Conservation (phyloP, 2,329 filamentous ascomycete species). For the Aspergillus uvarum region DNA sequence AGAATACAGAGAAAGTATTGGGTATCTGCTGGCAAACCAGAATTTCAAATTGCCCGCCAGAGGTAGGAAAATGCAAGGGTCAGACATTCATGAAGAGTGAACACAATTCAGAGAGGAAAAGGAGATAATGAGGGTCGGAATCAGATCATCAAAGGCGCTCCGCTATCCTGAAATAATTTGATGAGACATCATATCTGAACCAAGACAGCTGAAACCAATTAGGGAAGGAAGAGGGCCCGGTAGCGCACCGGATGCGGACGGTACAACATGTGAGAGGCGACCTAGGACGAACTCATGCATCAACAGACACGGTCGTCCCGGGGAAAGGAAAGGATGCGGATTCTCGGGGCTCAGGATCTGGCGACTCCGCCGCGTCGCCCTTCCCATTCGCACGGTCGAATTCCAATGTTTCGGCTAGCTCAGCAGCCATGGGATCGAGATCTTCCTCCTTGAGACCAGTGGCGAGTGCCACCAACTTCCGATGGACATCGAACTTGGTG, state of each 20-base stretch:
- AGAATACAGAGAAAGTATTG: conserved; percentile 13
- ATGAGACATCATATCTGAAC: not conserved
- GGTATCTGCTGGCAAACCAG: conserved; percentile 37
- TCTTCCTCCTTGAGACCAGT: conserved; percentile 50
- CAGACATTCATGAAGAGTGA: conserved; percentile 2
- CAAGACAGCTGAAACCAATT: not conserved
- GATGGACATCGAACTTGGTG: conserved; percentile 48
- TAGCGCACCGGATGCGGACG: not conserved
- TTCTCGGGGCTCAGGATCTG: conserved; percentile 31
- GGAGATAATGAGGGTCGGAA: conserved; percentile 15
- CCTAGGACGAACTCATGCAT: conserved; percentile 24
- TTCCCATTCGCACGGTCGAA: conserved; percentile 44
- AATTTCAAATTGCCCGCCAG: conserved; percentile 20
- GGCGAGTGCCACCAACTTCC: conserved; percentile 48
- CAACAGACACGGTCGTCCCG: conserved; percentile 33
- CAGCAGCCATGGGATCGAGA: conserved; percentile 48
- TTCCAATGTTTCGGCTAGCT: conserved; percentile 47
- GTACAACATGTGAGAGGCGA: conserved; percentile 1
- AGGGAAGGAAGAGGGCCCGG: not conserved
- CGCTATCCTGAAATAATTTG: not conserved
- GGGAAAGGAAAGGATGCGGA: conserved; percentile 27
- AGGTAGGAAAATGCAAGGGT: conserved; percentile 9
- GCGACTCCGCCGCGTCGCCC: conserved; percentile 27
- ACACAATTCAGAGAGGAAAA: conserved; percentile 16
- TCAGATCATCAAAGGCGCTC: not conserved